Base-by-base conservation (phyloP, 1,284 basidiomycete genomes). In the Tranzscheliella williamsii region DNA sequence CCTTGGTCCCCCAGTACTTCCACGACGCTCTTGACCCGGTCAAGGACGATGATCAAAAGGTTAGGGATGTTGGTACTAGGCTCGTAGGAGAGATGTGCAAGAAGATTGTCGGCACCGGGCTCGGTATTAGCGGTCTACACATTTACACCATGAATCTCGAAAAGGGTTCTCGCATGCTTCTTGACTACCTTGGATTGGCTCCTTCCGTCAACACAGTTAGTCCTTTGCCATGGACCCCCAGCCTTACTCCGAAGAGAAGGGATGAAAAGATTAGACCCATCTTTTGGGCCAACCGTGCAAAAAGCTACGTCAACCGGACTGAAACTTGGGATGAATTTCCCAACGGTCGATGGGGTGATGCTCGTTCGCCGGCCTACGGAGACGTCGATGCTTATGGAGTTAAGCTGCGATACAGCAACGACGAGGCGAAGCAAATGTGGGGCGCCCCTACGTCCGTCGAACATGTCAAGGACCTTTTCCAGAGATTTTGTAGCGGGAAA, bases 281-380 rank as follows among this genome's bases (percentile, higher is more conserved):
- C 60, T 76, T 76, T 50, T 76, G 75, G 75, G 75, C 75, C 30
- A 76, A 76, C 50, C 67, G 73, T 24, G 69, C 66, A 8, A 72
- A 69, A 56, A 67, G 61, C 38, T 74, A 75, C 47, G 67, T 75
- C 38, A 67, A 71, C 54, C 78, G 72, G 43, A 79, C 73, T 42
- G 75, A 72, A 62, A 70, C 45, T 73, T 99, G 94, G 94, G 94
- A 99, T 79, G 95, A 98, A 79, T 98, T 94, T 79, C 94, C 94
- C 36, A 98, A 98, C 78, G 95, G 94, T 64, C 89, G 94, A 61
- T 98, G 95, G 75, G 95, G 94, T 70, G 94, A 98, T 79, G 88
- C 93, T 12, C 85, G 94, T 22, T 90, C 88, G 83, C 94, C 94
- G 18, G 95, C 95, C 2, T 98, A 95, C 70, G 94, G 94, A 73